Conservation (phyloP, 2,329 filamentous ascomycete species). For the Atkinsonella hypoxylon region DNA sequence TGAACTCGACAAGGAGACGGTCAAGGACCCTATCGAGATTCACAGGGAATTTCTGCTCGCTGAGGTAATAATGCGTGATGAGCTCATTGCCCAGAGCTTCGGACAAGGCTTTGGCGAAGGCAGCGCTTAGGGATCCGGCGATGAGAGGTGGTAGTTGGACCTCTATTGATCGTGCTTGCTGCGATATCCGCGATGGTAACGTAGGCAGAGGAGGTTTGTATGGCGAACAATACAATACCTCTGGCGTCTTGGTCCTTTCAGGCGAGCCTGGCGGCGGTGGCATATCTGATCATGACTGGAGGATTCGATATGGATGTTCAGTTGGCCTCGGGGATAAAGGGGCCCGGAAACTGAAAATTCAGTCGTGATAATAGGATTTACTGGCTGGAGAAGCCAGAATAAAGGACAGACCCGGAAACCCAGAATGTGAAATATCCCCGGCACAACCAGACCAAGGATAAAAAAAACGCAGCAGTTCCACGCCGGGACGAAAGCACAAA, state of each 20-base stretch:
- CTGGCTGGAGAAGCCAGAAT: background rate
- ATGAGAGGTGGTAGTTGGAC: constrained; percentile 24
- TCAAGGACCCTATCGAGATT: constrained; percentile 26
- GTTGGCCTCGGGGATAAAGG: background rate
- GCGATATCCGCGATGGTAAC: constrained; percentile 16
- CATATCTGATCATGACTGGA: constrained; percentile 19
- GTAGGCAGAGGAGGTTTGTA: constrained; percentile 24
- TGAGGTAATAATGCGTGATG: constrained; percentile 25
- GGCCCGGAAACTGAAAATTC: background rate
- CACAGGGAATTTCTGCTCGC: constrained; percentile 19
- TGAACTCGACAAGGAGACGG: constrained; percentile 22
- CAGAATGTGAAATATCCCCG: background rate
- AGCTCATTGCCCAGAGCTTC: constrained; percentile 24
- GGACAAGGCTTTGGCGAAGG: constrained; percentile 23
- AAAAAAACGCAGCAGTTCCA: background rate
- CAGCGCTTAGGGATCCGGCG: constrained; percentile 21
- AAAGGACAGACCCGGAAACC: background rate
- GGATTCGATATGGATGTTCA: background rate
- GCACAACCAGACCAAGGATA: background rate
- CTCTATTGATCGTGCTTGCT: constrained; percentile 18
- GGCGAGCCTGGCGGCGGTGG: constrained; percentile 15
- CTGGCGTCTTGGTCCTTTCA: constrained; percentile 15
- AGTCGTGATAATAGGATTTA: background rate
- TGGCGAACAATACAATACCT: constrained; percentile 7
- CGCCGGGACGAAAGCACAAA: background rate